phyloP scores from a whole-genome alignment of 2,329 filamentous ascomycete genomes.

The Aureobasidium subglaciale region DNA sequence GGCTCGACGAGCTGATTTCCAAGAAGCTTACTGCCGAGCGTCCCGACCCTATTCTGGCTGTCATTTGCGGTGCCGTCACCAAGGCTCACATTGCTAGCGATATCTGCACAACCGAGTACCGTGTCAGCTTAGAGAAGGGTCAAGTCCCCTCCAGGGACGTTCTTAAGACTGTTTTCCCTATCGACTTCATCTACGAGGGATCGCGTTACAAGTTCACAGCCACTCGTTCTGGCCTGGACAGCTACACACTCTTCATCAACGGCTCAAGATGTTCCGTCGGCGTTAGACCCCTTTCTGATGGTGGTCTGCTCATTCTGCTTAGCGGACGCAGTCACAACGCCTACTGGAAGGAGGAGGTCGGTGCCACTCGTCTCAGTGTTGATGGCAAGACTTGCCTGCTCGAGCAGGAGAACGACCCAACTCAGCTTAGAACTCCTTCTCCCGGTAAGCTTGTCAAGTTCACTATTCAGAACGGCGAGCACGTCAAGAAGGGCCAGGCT shows the following conservation, averaged over 20 bases:
- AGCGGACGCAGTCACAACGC: conserved; percentile 93
- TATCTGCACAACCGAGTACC: conserved; percentile 78
- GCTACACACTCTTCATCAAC: conserved; percentile 98
- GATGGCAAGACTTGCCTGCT: conserved; percentile 97
- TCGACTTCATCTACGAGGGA: conserved; percentile 98
- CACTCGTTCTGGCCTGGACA: conserved; percentile 83
- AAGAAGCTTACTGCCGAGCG: conserved; percentile 96
- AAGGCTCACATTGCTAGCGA: conserved; percentile 96
- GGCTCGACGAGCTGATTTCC: conserved; percentile 96
- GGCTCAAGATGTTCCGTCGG: conserved; percentile 93
- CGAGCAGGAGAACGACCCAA: conserved; percentile 98
- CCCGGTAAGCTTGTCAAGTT: conserved; percentile 98
- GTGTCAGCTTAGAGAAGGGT: conserved; percentile 84
- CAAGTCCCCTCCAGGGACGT: conserved; percentile 96
- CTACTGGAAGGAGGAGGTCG: conserved; percentile 99
- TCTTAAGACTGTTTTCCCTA: conserved; percentile 91
- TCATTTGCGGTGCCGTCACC: conserved; percentile 88
- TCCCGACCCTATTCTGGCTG: conserved; percentile 86
- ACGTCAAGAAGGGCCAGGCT: conserved; percentile 83
- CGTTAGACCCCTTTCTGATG: conserved; percentile 85
- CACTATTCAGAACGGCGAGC: conserved; percentile 88
- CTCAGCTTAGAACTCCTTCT: conserved; percentile 87
- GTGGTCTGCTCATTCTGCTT: conserved; percentile 84
- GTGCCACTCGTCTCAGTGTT: conserved; percentile 88
- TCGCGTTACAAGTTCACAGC: conserved; percentile 96